Base-by-base conservation (phyloP, 805 yeast genomes). In the Wickerhamomyces hampshirensis region DNA sequence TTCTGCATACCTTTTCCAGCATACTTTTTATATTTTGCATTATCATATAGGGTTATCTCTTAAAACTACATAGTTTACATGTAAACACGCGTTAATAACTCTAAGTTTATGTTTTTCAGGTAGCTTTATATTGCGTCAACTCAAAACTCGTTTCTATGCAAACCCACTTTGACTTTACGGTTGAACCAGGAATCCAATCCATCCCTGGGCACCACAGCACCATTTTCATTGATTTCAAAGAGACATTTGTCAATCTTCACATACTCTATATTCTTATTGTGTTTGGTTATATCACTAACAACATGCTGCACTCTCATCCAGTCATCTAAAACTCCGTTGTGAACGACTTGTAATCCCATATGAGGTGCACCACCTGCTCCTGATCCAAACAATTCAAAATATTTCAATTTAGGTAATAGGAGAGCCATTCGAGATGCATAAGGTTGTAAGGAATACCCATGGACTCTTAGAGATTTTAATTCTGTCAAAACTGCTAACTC, bases 231-330 rank as follows among this genome's bases (percentile, higher is more conserved):
- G 4, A 58, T 41, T 43, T 71, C 71, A 56, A 75, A 77, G 12
- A 76, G 47, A 43, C 74, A 69, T 23, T 60, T 58, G 50, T 75
- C 73, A 27, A 77, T 66, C 40, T 73, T 62, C 14, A 76, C 60
- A 43, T 70, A 75, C 33, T 49, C 34, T 23, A 77, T 44, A 2
- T 35, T 26, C 0, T 26, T 26, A 40, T 60, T 65, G 8, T 47
- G 37, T 15, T 59, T 41, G 23, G 59, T 46, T 37, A 71, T 65
- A 5, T 62, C 56, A 28, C 58, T 42, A 1, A 80, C 82, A 6
- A 73, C 67, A 44, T 72, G 77, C 44, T 72, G 76, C 3, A 75
- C 74, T 37, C 73, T 63, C 41, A 65, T 63, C 81, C 81, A 75
- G 40, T 70, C 72, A 50, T 76, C 82, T 48, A 65, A 67, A 4